Base-by-base conservation (phyloP, 805 yeast species). In the Candida cerambycidarum region DNA sequence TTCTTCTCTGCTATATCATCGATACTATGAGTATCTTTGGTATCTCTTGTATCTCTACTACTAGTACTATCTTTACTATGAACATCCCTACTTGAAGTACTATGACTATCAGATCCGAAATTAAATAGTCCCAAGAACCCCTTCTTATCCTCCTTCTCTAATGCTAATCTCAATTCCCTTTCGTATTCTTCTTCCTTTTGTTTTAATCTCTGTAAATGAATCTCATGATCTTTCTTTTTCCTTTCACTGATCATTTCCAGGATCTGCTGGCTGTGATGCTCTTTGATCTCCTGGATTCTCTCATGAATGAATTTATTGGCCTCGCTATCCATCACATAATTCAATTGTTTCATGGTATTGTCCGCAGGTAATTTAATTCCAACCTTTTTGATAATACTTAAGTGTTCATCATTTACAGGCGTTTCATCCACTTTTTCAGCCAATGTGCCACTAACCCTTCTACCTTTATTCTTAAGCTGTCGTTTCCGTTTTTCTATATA, bases 181-280 rank as follows among this genome's bases (percentile, higher is more conserved):
- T 65, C 73, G 40, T 63, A 67, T 44, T 68, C 67, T 43, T 64
- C 71, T 48, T 70, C 75, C 52, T 66, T 68, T 34, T 51, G 47
- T 43, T 57, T 60, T 24, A 69, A 50, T 41, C 68, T 62, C 35
- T 55, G 56, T 13, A 70, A 55, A 38, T 63, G 65, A 32, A 54
- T 35, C 42, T 69, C 74, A 47, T 69, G 73, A 47, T 70, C 76
- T 36, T 55, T 56, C 24, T 63, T 55, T 44, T 63, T 65, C 33
- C 76, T 56, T 40, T 67, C 73, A 41, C 61, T 63, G 38, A 70
- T 62, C 46, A 62, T 60, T 35, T 61, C 52, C 16, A 59, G 48
- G 39, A 69, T 68, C 47, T 64, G 65, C 45, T 66, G 61, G 41
- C 59, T 57, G 44, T 69, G 73, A 42, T 65, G 71, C 4, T 61